Conservation (phyloP, 495 filamentous ascomycete genomes). For the Paragyromitra xinjiangensis region DNA sequence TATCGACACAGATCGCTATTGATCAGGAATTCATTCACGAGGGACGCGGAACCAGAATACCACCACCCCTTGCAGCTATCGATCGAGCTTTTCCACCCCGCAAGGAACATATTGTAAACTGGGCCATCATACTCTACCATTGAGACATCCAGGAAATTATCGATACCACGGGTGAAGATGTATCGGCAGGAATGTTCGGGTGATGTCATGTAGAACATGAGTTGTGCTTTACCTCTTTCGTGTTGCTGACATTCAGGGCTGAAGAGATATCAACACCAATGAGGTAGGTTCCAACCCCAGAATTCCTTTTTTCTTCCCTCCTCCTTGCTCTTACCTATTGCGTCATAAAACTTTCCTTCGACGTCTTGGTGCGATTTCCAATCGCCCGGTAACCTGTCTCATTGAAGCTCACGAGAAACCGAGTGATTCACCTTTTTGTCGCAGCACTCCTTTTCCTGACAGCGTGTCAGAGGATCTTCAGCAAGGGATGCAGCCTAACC, state of each 20-base stretch:
- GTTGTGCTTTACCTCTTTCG: background rate
- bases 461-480: conserved; percentile 3
- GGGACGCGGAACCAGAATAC: background rate
- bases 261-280: background rate
- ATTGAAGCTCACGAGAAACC: background rate
- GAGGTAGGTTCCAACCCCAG: background rate
- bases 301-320: background rate
- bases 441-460: background rate
- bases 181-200: background rate
- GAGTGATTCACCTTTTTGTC: background rate
- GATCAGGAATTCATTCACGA: background rate
- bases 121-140: background rate
- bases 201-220: background rate
- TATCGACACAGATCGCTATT: background rate
- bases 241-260: background rate
- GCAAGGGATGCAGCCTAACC: background rate
- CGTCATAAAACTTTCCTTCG: conserved; percentile 4
- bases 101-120: background rate
- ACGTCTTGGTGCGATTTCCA: conserved; percentile 1
- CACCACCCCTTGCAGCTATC: background rate
- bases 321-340: conserved; percentile 16
- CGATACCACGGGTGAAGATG: background rate
- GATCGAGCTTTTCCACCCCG: background rate
- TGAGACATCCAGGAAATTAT: background rate
- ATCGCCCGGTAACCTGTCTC: conserved; percentile 9